Base-by-base conservation (phyloP, 148 eudicot species). In the Euryodendron excelsum region DNA sequence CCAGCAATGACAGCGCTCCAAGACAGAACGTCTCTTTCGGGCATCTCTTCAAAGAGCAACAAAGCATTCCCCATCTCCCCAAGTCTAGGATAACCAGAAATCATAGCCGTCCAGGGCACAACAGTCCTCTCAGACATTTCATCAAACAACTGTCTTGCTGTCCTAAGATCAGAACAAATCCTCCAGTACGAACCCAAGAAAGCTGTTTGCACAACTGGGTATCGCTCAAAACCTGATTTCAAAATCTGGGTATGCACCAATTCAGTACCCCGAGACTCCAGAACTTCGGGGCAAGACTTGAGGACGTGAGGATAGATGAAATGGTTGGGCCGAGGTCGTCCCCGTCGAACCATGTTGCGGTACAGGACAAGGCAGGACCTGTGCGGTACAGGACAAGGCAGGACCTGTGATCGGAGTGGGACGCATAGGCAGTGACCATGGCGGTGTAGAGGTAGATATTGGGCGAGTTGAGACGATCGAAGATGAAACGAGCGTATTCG, bases 1-100 rank as follows among this genome's bases (percentile, higher is more conserved):
- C 98, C 98, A 0, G 93, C 87, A 83, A 93, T 90, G 9, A 93
- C 84, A 13, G 92, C 83, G 72, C 91, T 93, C 98, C 95, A 93
- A 59, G 90, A 82, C 3, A 93, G 93, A 11, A 85, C 86, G 75
- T 93, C 92, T 64, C 87, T 83, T 79, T 80, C 90, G 17, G 87
- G 82, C 93, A 91, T 87, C 37, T 72, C 78, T 30, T 93, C 93
- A 84, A 93, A 93, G 66, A 93, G 75, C 68, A 76, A 3, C 80
- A 93, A 44, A 13, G 96, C 96, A 80, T 81, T 77, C 80, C 87
- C 89, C 85, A 91, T 85, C 61, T 86, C 76, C 63, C 98, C 95
- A 17, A 85, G 75, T 78, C 89, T 86, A 36, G 87, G 73, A 81
- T 91, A 93, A 80, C 91, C 96, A 27, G 90, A 84, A 69, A 91